Evolutionary conservation across 1,284 basidiomycete species (phyloP), one percentile per base, ranked within the genome.

Genomic region (Leccinum ponderosum): DNA sequence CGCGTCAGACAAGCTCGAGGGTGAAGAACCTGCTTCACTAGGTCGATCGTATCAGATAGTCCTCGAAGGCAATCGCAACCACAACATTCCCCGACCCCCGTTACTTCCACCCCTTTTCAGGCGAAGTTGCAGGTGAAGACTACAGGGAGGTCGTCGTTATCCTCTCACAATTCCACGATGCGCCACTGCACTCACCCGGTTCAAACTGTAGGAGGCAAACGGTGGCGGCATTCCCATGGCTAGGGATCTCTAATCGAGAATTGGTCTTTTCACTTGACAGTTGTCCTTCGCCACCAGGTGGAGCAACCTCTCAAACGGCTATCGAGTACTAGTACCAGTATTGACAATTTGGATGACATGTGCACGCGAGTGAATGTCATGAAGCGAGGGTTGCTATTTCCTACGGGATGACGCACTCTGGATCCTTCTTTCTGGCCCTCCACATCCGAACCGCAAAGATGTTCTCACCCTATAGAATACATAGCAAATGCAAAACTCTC

Each of bases 91-190:
- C 89, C 89, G 3, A 87, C 84, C 5, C 83, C 79, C 62, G 82
- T 79, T n/a, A 81, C 81, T 1, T 81, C 85, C 20, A 78, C 82
- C 9, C 82, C 83, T 20, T 87, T 87, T 6, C 77, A 83, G 14
- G 80, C 35, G 35, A 91, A 11, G 76, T 83, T 2, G 81, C 93
- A 15, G 91, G 94, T 66, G 92, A 94, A 64, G 88, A 93, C 67
- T 93, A 93, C 63, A 91, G 93, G 62, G 91, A 91, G 69, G 87
- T 85, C 59, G 87, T 87, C 37, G 87, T 86, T 65, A 12, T 33
- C 33, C 0, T 33, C 5, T 33, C 33, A 33, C 33, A 33, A 3
- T 33, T 72, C 59, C 53, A 62, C 62, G 33, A 12, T 69, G 76
- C 62, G 65, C 71, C 56, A 4, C 53, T 68, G 33, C 79, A 84